phyloP scores from a whole-genome alignment of 176 grass and related monocot species.

The Oryza brachyantha region DNA sequence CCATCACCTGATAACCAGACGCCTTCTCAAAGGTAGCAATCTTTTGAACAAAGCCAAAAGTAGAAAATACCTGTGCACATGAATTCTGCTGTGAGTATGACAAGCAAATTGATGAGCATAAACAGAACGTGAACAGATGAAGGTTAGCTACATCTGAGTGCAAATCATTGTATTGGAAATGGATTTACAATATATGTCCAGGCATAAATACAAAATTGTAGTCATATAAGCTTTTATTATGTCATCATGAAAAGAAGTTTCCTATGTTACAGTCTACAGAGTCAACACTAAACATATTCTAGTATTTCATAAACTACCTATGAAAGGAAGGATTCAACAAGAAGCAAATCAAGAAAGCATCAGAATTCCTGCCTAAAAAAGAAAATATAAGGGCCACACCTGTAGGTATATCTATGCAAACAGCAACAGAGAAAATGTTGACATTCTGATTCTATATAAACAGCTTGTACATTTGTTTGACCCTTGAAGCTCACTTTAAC shows the following conservation, averaged over 20 bases:
- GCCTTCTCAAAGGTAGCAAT: slow-evolving; percentile 98
- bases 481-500: slow-evolving; percentile 7
- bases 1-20: slow-evolving; percentile 83
- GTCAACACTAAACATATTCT: slow-evolving; percentile 7
- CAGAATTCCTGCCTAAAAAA: not conserved
- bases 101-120: slow-evolving; percentile 23
- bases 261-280: not conserved
- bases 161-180: slow-evolving; percentile 23
- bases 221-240: not conserved
- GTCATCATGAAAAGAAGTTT: not conserved
- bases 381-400: not conserved
- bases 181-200: not conserved
- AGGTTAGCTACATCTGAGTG: slow-evolving; percentile 1
- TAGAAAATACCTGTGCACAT: slow-evolving; percentile 81
- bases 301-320: not conserved
- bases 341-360: slow-evolving; percentile 8
- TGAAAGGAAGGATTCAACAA: slow-evolving; percentile 20
- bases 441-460: slow-evolving; percentile 13
- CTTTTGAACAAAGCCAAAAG: slow-evolving; percentile 99
- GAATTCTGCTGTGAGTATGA: slow-evolving; percentile 18
- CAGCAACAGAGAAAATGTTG: not conserved
- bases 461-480: not conserved
- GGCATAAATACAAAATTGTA: not conserved
- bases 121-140: not conserved
- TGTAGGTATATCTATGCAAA: not conserved